Base-by-base conservation (phyloP, 805 yeast species). In the Yamadazyma philogaea region DNA sequence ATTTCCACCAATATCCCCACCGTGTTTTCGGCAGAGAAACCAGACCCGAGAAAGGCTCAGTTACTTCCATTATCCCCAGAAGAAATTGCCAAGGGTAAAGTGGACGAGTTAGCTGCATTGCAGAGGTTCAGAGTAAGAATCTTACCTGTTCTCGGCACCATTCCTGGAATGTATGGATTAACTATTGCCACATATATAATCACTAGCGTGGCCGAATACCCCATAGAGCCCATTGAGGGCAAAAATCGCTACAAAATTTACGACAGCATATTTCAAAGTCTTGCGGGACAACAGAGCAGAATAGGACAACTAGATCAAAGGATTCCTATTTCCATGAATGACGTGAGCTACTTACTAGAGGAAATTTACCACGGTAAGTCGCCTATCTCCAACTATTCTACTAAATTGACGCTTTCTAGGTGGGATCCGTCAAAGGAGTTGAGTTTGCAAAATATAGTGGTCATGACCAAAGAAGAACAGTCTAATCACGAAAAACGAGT, bases 81-180 rank as follows among this genome's bases (percentile, higher is more conserved):
- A 33, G 95, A 88, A 59, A 75, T 81, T 46, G 81, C 78, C 42
- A 80, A 82, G 61, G 96, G 96, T 19, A 72, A 81, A 44, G 96
- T 91, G 28, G 93, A 81, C 50, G 93, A 95, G 60, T 70, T 93
- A 34, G 80, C 95, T 46, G 95, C 96, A 1, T 64, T 93, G 50
- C 82, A 79, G 54, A 89, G 88, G 64, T 93, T 93, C 70, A 76
- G 99, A 53, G 97, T 90, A 8, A 75, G 99, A 53, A 91, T 93
- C 36, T 72, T 93, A 43, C 99, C 99, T 0, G 99, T 93, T 0
- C 67, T 93, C 49, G 98, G 99, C 3, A 87, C 99, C 0, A 81
- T 93, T 84, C 99, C 99, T 1, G 97, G 93, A 7, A 84, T 91
- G 64, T 93, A 93, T 68, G 99, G 98, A 1, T 73, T 93, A 37